Percentiles rank a stretch among this genome's conserved stretches.
phyloP scores from a whole-genome alignment of 139 green algal genomes.

The Nannochloris sp. region DNA sequence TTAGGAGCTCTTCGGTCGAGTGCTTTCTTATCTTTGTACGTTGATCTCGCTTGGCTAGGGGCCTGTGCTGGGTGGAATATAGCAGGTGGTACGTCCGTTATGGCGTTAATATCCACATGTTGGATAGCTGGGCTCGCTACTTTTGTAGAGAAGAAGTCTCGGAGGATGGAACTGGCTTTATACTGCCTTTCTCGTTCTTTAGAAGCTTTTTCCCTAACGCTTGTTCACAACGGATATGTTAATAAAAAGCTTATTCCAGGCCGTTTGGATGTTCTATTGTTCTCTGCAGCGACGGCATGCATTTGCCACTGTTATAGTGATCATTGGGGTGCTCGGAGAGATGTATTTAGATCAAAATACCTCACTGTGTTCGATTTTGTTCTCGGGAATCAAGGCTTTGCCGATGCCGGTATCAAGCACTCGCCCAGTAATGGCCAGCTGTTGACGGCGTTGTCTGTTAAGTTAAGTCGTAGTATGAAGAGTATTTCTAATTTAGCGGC shows the following conservation, averaged over 20 bases:
- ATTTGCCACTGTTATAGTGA: constrained; percentile 89
- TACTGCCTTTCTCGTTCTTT: constrained; percentile 66
- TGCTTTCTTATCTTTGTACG: constrained; percentile 80
- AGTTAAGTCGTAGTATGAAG: not conserved
- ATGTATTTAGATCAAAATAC: constrained; percentile 91
- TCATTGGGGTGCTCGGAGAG: constrained; percentile 46
- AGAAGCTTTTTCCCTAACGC: constrained; percentile 64
- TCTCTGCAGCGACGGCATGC: constrained; percentile 58
- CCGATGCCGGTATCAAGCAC: constrained; percentile 50
- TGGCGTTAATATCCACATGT: constrained; percentile 36
- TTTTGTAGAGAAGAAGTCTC: constrained; percentile 87
- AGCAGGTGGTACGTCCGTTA: constrained; percentile 29
- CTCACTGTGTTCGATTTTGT: constrained; percentile 89
- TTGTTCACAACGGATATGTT: constrained; percentile 38
- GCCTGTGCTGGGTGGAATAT: constrained; percentile 26
- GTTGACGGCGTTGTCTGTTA: constrained; percentile 64
- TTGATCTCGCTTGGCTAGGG: constrained; percentile 68
- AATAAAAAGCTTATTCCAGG: constrained; percentile 3
- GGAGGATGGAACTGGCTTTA: constrained; percentile 91
- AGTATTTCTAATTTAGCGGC: not conserved
- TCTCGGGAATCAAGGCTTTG: constrained; percentile 70
- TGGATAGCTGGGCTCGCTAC: constrained; percentile 58
- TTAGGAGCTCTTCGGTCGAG: constrained; percentile 63
- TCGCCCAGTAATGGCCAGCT: constrained; percentile 46
- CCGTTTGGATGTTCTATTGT: constrained; percentile 76